Evolutionary conservation across 345 rosid species (phyloP).

Genomic region (Psidium guajava): DNA sequence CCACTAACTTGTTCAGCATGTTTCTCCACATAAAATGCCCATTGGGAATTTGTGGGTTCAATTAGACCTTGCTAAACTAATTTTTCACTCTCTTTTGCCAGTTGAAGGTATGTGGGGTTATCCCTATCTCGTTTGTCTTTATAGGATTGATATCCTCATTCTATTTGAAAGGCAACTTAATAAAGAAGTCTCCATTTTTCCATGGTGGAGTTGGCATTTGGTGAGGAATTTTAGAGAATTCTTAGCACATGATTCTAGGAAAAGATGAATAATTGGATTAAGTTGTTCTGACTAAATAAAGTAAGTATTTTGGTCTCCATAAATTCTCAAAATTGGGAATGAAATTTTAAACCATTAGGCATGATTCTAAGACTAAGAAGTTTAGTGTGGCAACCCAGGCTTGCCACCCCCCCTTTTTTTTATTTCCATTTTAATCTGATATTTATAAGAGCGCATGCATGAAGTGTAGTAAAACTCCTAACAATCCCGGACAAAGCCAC

Average conservation of each 20-base stretch:
- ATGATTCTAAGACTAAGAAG: no score
- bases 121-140: not conserved
- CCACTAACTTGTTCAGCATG: not conserved
- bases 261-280: no score
- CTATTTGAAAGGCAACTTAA: not conserved
- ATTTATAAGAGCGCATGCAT: no score
- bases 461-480: no score
- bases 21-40: not conserved
- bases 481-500: no score
- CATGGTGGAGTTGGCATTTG: not conserved
- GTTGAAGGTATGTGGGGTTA: not conserved
- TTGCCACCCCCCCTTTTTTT: no score
- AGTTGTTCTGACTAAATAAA: not conserved
- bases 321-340: accelerated
- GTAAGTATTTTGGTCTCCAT: not conserved
- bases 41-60: not conserved
- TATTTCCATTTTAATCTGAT: no score
- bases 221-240: accelerated
- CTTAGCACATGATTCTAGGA: not conserved
- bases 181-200: not conserved
- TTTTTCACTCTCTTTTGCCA: not conserved
- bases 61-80: not conserved
- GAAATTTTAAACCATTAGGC: no score
- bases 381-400: no score
- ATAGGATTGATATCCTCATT: not conserved